Evolutionary conservation across 768 basidiomycete species (phyloP), one percentile per base, ranked within the genome.

Genomic region (Suillus alpinus): DNA sequence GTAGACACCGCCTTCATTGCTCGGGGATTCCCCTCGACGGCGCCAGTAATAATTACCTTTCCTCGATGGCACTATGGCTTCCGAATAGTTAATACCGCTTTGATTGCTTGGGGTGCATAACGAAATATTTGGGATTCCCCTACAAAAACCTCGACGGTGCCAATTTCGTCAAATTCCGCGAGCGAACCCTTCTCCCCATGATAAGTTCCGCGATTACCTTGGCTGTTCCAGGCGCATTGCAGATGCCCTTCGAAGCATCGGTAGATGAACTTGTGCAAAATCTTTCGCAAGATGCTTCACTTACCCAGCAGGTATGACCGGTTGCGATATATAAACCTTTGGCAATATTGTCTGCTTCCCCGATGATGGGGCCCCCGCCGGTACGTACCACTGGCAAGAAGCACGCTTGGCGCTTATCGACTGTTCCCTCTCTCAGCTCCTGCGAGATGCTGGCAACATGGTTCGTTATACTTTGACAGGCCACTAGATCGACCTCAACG

Each of bases 141-240:
- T 70, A 79, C 53, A 79, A 56, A 60, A 76, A 77, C 29, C 63
- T 67, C 13, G 71, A 72, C 9, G 78, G 85, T 55, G 75, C 79
- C 44, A 87, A 76, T 62, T 70, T 78, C 63, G 73, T 74, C 64
- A 88, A 68, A 55, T 86, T 76, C 1, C 84, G 86, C 59, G 86
- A 87, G 40, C 68, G 77, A 51, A 83, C 82, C 61, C 81, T 80
- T 12, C 89, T 89, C 36, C 87, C 83, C 74, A 94, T 77, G 7
- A 94, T 74, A 18, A 91, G 74, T 71, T 93, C 90, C 14, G 84
- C 78, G 44, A 97, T 70, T 7, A 83, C 85, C 65, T 81, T 84
- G 1, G 88, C 94, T 3, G 92, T 95, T 4, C 91, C 94, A 0
- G 94, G 92, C 3, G 87, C 92, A 69, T 91, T 91, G 71, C 85